Conservation (phyloP, 192 early-diverging fungal genomes). For the Podila epigama region DNA sequence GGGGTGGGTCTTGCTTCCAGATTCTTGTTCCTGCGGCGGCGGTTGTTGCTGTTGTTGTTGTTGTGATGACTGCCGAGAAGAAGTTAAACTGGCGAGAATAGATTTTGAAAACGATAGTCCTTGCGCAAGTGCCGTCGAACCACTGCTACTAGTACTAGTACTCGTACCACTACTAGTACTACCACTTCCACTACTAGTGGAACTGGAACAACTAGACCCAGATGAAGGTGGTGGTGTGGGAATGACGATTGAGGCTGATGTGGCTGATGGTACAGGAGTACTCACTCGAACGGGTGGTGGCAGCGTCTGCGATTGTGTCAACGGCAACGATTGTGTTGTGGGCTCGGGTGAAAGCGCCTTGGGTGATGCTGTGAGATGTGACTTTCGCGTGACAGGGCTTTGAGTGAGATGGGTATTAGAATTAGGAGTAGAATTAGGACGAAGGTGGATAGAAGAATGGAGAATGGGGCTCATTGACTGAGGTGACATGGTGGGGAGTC, state of each 20-base stretch:
- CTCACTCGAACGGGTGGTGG: neutral
- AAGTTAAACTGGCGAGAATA: neutral
- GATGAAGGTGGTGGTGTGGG: neutral
- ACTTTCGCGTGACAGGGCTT: too few species aligned
- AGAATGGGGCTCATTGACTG: too few species aligned
- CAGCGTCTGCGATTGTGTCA: neutral
- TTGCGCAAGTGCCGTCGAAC: neutral
- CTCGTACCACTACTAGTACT: neutral
- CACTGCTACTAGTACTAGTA: too few species aligned
- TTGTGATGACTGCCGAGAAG: neutral
- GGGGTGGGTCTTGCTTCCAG: neutral
- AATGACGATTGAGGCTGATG: neutral
- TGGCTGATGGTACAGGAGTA: too few species aligned
- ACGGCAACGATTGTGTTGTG: neutral
- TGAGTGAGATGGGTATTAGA: too few species aligned
- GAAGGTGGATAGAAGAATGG: neutral
- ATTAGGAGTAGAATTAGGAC: too few species aligned
- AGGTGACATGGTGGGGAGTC: neutral
- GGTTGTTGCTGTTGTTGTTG: neutral
- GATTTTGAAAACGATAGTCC: neutral
- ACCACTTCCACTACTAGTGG: neutral
- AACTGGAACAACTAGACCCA: neutral
- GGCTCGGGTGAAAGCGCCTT: neutral
- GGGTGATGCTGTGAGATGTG: neutral
- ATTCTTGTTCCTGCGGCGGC: neutral